Evolutionary conservation across 2,329 filamentous ascomycete species (phyloP).

Genomic region (Ophiocordyceps camponoti-rufipedis): DNA sequence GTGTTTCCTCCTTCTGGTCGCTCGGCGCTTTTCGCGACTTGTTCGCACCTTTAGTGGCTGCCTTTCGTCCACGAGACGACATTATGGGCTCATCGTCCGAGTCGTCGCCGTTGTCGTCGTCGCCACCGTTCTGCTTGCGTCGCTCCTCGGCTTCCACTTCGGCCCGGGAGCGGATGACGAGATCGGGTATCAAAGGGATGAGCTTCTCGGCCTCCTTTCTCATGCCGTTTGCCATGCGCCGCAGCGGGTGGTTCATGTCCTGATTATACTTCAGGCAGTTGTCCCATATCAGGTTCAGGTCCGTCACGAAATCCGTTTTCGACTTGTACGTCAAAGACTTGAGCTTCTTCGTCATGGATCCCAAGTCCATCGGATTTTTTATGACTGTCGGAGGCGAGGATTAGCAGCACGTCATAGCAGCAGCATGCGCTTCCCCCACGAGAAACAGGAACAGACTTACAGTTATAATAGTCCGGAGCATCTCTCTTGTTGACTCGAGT

Average conservation of each 20-base stretch:
- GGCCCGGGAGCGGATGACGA: conserved; percentile 74
- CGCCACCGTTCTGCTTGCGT: conserved; percentile 69
- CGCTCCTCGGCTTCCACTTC: conserved; percentile 84
- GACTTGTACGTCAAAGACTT: conserved; percentile 64
- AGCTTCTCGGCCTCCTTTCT: conserved; percentile 94
- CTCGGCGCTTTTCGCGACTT: conserved; percentile 57
- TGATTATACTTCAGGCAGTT: conserved; percentile 95
- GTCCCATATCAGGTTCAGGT: conserved; percentile 89
- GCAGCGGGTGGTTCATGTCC: conserved; percentile 67
- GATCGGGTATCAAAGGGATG: conserved; percentile 84
- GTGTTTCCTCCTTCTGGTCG: conserved; percentile 63
- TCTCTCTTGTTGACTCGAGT: conserved; percentile 93
- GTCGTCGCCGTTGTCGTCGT: conserved; percentile 70
- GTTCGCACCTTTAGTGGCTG: conserved; percentile 57
- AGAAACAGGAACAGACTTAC: conserved; percentile 31
- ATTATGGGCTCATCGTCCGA: conserved; percentile 97
- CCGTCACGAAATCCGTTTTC: conserved; percentile 86
- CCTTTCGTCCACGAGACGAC: conserved; percentile 85
- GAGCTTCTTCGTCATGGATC: conserved; percentile 95
- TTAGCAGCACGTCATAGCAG: neutral
- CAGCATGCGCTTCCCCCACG: neutral
- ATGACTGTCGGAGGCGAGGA: conserved; percentile 42
- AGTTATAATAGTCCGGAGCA: conserved; percentile 82
- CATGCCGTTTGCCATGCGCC: conserved; percentile 92
- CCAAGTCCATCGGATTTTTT: conserved; percentile 94